Base-by-base conservation (phyloP, 305 asterid species). In the Fraxinus ornus region DNA sequence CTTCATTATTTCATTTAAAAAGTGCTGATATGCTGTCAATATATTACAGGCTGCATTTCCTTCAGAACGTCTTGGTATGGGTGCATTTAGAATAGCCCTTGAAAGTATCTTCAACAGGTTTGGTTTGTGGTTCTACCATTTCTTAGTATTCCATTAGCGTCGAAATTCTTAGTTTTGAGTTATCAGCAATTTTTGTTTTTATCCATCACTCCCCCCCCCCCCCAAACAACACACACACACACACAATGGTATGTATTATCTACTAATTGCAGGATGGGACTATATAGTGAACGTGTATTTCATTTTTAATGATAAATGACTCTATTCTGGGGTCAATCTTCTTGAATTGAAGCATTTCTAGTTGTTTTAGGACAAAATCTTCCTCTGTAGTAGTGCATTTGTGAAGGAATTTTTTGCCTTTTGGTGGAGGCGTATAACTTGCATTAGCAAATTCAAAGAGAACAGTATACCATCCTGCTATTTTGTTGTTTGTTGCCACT, bases 101-200 rank as follows among this genome's bases (percentile, higher is more conserved):
- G 93, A 92, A 88, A 89, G 91, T 83, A 86, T 92, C 81, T 92
- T 86, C 87, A 90, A 88, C 88, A 89, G 94, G 94, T 90, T 79
- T 70, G 79, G 41, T 41, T 17, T 33, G 70, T n/a, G 21, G 30
- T 37, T 55, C 22, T 35, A 24, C 79, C 47, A 80, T 22, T 55
- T 81, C 80, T 76, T 21, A 28, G 24, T 21, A 60, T 64, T 81
- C 35, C 60, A 70, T 73, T 35, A n/a, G 71, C 1, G 5, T 36
- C 28, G 28, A 74, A 44, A 74, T 75, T 22, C 52, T 15, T 8
- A 10, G 28, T 32, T 37, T 75, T 2, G 21, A 75, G 57, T 7
- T 76, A 28, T 52, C 2, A 44, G 13, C 8, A 3, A 36, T 41
- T 6, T 76, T 13, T 75, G 24, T n/a, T 76, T 76, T 7, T 22